phyloP scores from a whole-genome alignment of 768 basidiomycete genomes.

The Leucocoprinus birnbaumii region DNA sequence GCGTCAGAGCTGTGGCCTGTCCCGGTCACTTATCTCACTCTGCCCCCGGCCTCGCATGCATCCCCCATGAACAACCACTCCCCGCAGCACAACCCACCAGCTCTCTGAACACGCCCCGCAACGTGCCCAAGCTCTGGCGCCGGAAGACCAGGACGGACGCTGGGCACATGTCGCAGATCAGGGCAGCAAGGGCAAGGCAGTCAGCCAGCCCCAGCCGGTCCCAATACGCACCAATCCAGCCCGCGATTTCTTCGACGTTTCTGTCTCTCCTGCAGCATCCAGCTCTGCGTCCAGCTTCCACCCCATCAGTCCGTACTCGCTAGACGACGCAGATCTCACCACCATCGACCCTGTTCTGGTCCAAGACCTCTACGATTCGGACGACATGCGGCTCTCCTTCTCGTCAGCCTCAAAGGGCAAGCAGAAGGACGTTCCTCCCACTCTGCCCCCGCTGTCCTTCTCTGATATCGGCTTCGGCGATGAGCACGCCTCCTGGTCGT shows the following conservation, averaged over 20 bases:
- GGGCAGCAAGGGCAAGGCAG: conserved; percentile 52
- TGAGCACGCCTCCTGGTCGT: conserved; percentile 34
- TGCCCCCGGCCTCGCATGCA: not conserved
- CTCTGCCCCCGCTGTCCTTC: conserved; percentile 65
- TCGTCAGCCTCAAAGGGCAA: conserved; percentile 42
- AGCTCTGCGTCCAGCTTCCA: conserved; percentile 20
- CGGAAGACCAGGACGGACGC: not conserved
- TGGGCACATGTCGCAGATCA: not conserved
- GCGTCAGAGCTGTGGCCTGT: conserved; percentile 7
- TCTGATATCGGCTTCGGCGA: conserved; percentile 50
- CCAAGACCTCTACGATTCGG: conserved; percentile 12
- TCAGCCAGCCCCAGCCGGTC: conserved; percentile 51
- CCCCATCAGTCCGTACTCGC: conserved; percentile 18
- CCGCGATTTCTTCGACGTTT: conserved; percentile 40
- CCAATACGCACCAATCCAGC: conserved; percentile 37
- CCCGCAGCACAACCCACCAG: conserved; percentile 6
- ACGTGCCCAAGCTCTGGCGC: not conserved
- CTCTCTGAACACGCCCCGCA: not conserved
- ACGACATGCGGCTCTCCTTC: conserved; percentile 12
- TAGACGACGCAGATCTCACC: conserved; percentile 17
- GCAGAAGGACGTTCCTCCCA: conserved; percentile 60
- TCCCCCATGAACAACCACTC: not conserved
- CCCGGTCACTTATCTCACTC: conserved; percentile 4
- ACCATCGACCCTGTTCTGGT: conserved; percentile 20
- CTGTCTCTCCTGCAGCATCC: conserved; percentile 16